A percentile compares a stretch with the other conserved stretches of the same genome.
phyloP scores from a whole-genome alignment of 1,284 basidiomycete species.

The Ceratobasidium papillatum region DNA sequence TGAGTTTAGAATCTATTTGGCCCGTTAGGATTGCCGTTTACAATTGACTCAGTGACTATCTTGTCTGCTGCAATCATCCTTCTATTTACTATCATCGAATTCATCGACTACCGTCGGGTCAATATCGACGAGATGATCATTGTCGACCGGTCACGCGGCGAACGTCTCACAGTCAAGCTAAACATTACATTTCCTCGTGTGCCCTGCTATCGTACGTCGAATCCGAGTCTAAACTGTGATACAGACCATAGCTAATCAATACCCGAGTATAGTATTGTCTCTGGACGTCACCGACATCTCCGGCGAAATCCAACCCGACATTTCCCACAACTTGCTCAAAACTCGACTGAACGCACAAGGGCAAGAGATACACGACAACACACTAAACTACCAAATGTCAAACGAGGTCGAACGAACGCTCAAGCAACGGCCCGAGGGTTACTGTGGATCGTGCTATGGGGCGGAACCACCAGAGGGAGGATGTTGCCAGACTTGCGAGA shows the following conservation, averaged over 20 bases:
- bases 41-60: neutral
- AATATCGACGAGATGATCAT: conserved; percentile 88
- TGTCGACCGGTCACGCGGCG: conserved; percentile 93
- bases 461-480: conserved; percentile 81
- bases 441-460: conserved; percentile 98
- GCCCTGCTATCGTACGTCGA: conserved; percentile 86
- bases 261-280: conserved; percentile 74
- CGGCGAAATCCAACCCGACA: conserved; percentile 90
- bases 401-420: conserved; percentile 87
- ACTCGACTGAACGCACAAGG: conserved; percentile 77
- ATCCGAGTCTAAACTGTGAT: neutral
- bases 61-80: conserved; percentile 81
- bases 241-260: neutral
- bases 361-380: conserved; percentile 58
- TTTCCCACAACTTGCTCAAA: conserved; percentile 90
- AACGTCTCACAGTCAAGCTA: conserved; percentile 90
- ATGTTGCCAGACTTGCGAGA: conserved; percentile 97
- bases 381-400: conserved; percentile 62
- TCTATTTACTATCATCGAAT: conserved; percentile 91
- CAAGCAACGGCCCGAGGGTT: conserved; percentile 66
- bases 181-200: conserved; percentile 97
- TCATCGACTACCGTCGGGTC: conserved; percentile 91
- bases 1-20: no score
- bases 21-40: no score
- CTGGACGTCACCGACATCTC: conserved; percentile 98